phyloP scores from a whole-genome alignment of 1,284 basidiomycete genomes.

The Phylloporus sp. region DNA sequence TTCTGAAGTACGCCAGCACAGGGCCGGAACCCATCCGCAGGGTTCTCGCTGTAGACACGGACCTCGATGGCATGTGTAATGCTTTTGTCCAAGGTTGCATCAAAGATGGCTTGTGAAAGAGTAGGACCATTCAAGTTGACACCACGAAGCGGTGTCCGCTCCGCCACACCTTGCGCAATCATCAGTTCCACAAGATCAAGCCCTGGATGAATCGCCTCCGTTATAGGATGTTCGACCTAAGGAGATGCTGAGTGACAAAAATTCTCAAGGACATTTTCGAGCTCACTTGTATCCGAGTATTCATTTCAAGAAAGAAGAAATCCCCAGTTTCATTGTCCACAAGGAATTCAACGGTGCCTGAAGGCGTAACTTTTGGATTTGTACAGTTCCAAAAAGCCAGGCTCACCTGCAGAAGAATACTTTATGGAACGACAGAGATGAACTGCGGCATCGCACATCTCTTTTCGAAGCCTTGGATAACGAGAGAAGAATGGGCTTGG shows the following conservation, averaged over 20 bases:
- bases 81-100: constrained; percentile 21
- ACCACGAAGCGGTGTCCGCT: constrained; percentile 29
- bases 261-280: background rate
- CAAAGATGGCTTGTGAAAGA: constrained; percentile 29
- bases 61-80: constrained; percentile 60
- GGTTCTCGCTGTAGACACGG: constrained; percentile 71
- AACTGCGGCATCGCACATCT: constrained; percentile 59
- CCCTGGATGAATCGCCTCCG: constrained; percentile 58
- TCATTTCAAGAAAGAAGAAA: constrained; percentile 80
- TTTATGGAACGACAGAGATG: constrained; percentile 52
- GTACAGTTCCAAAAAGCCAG: background rate
- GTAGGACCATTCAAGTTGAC: constrained; percentile 17
- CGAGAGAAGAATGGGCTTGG: constrained; percentile 55
- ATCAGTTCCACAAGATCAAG: constrained; percentile 72
- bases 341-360: constrained; percentile 74
- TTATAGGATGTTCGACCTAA: constrained; percentile 73
- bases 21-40: constrained; percentile 60
- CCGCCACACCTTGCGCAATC: constrained; percentile 56
- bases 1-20: constrained; percentile 65
- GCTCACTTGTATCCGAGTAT: constrained; percentile 66
- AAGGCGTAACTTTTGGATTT: background rate
- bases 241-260: background rate
- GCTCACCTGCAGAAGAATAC: constrained; percentile 61
- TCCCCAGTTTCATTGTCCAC: constrained; percentile 57
- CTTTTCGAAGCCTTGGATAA: constrained; percentile 46